phyloP scores from a whole-genome alignment of 116 monocot genomes.

The Iris pallida region DNA sequence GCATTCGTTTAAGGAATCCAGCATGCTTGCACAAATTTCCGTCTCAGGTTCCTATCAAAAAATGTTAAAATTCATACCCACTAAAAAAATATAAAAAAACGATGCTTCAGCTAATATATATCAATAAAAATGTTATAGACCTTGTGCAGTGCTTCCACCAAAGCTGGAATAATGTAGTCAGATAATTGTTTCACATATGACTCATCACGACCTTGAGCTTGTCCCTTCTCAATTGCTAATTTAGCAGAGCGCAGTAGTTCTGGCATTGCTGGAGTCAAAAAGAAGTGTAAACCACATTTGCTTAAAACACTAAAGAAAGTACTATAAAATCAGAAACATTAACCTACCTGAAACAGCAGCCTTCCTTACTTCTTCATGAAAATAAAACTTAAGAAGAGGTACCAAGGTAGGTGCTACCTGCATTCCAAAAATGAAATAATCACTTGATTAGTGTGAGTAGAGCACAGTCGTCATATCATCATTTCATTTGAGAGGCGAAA shows the following conservation, averaged over 20 bases:
- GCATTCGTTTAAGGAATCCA: conserved; percentile 91
- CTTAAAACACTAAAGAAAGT: background rate
- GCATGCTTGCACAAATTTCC: conserved; percentile 80
- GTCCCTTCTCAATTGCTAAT: conserved; percentile 78
- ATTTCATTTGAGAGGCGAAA: background rate
- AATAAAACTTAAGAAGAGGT: conserved; percentile 96
- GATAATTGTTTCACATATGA: conserved; percentile 86
- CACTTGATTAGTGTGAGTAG: background rate
- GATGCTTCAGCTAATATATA: background rate
- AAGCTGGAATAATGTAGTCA: conserved; percentile 81
- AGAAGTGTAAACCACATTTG: background rate
- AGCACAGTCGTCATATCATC: background rate
- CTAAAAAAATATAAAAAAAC: background rate
- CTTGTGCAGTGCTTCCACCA: conserved; percentile 97
- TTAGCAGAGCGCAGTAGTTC: conserved; percentile 87
- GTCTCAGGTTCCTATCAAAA: conserved; percentile 82
- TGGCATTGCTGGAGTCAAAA: conserved; percentile 65
- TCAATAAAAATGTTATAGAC: conserved; percentile 26
- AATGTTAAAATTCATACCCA: background rate
- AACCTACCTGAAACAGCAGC: conserved; percentile 86
- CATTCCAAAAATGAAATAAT: conserved; percentile 8
- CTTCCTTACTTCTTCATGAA: conserved; percentile 93
- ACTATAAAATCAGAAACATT: background rate
- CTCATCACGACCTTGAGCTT: conserved; percentile 69
- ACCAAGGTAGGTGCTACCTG: conserved; percentile 94